Percentiles rank a stretch among this genome's conserved stretches.
phyloP scores from a whole-genome alignment of 495 filamentous ascomycete genomes.

The Bacidia gigantensis region DNA sequence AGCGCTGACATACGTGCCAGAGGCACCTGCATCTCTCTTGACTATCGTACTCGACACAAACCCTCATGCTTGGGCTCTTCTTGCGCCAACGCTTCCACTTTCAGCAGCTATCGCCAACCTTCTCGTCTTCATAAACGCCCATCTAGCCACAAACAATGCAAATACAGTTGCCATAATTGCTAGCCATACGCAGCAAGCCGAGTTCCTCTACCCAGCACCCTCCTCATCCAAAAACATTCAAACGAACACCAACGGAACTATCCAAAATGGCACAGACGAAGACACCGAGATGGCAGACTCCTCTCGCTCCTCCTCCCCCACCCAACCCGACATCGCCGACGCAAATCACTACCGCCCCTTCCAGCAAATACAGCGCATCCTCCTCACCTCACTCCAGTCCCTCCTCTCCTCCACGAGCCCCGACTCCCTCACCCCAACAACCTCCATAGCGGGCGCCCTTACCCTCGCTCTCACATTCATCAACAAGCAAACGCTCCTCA shows the following conservation, averaged over 20 bases:
- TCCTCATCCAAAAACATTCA: constrained; percentile 8
- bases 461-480: constrained; percentile 83
- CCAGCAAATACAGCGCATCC: constrained; percentile 62
- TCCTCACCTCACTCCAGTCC: constrained; percentile 52
- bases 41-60: constrained; percentile 93
- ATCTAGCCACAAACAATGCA: constrained; percentile 81
- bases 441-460: constrained; percentile 80
- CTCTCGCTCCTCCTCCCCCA: constrained; percentile 9
- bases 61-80: constrained; percentile 79
- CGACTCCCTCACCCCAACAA: constrained; percentile 51
- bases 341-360: constrained; percentile 92
- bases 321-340: constrained; percentile 23
- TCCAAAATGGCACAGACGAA: constrained; percentile 9
- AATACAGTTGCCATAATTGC: constrained; percentile 91
- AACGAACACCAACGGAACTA: constrained; percentile 22
- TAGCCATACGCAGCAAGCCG: constrained; percentile 67
- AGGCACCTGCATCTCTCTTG: constrained; percentile 69
- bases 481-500: constrained; percentile 41
- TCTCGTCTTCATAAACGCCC: constrained; percentile 91
- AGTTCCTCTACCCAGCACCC: constrained; percentile 69
- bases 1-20: constrained; percentile 25
- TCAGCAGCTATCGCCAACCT: constrained; percentile 76
- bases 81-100: constrained; percentile 64
- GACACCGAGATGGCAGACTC: constrained; percentile 36
- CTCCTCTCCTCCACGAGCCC: constrained; percentile 54